A percentile compares a stretch with the other conserved stretches of the same genome.
These are phyloP conservation scores for Hortiboletus campestris DNA, from an alignment of 768 basidiomycete species.

Conservation along the genomic window DNA sequence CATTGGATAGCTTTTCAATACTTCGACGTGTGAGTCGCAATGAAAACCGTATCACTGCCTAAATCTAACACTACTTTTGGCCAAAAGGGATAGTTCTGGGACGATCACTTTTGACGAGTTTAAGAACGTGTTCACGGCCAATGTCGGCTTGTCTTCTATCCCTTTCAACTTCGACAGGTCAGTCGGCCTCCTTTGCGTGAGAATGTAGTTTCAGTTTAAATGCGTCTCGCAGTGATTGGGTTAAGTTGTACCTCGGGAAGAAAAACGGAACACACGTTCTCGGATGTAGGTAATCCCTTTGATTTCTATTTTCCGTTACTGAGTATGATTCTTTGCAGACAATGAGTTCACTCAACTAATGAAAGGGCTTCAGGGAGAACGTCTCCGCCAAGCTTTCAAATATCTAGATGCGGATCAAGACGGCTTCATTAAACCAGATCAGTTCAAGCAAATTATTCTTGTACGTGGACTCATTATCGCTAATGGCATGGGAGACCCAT, in stretches of 20 bases:
- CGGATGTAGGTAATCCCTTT: slow-evolving; percentile 62
- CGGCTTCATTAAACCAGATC: slow-evolving; percentile 89
- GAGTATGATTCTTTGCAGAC: slow-evolving; percentile 44
- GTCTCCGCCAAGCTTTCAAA: slow-evolving; percentile 93
- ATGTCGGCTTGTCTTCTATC: slow-evolving; percentile 73
- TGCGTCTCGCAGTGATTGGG: slow-evolving; percentile 70
- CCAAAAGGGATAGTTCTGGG: slow-evolving; percentile 79
- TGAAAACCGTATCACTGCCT: not conserved
- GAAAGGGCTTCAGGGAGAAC: slow-evolving; percentile 98
- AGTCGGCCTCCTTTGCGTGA: slow-evolving; percentile 12
- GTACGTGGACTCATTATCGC: slow-evolving; percentile 42
- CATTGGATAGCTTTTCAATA: slow-evolving; percentile 97
- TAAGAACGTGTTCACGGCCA: slow-evolving; percentile 85
- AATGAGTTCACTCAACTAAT: slow-evolving; percentile 98
- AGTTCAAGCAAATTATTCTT: slow-evolving; percentile 94
- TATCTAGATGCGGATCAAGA: slow-evolving; percentile 87
- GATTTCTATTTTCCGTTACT: not conserved
- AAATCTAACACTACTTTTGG: slow-evolving; percentile 7
- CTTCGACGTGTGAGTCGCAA: slow-evolving; percentile 81
- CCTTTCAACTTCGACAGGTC: slow-evolving; percentile 96
- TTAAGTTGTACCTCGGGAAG: slow-evolving; percentile 93
- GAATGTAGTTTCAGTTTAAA: slow-evolving; percentile 2
- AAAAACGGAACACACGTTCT: slow-evolving; percentile 88
- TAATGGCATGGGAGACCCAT: not conserved
- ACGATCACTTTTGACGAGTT: slow-evolving; percentile 93